A percentile compares a stretch with the other conserved stretches of the same genome.
phyloP scores from a whole-genome alignment of 345 rosid genomes.

The Abelmoschus esculentus region DNA sequence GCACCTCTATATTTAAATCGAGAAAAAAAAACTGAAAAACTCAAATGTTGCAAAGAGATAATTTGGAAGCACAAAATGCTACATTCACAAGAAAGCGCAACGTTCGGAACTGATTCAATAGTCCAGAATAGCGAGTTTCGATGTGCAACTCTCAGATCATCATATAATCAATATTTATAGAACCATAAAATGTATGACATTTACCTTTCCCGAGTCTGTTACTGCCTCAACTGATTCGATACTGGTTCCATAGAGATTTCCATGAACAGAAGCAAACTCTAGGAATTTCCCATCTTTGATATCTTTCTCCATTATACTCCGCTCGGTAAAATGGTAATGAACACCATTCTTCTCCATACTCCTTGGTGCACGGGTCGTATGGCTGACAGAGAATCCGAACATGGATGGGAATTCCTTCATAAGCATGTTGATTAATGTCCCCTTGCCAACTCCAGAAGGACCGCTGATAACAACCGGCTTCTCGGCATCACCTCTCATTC shows the following conservation, averaged over 20 bases:
- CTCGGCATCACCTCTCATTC: constrained; percentile 53
- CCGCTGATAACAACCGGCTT: constrained; percentile 78
- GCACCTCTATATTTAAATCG: constrained; percentile 56
- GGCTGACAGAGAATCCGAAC: constrained; percentile 90
- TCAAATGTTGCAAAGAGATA: too few relatives aligned
- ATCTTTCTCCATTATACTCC: constrained; percentile 67
- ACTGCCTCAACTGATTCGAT: constrained; percentile 86
- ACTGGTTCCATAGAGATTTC: constrained; percentile 83
- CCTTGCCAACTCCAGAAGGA: constrained; percentile 93
- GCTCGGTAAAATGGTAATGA: constrained; percentile 74
- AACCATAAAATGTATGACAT: not conserved
- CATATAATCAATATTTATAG: not conserved
- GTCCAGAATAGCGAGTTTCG: not conserved
- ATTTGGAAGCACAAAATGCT: too few relatives aligned
- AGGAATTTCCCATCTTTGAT: constrained; percentile 79
- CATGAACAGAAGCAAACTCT: constrained; percentile 87
- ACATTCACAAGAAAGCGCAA: too few relatives aligned
- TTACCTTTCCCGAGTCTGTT: constrained; percentile 87
- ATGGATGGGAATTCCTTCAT: constrained; percentile 67
- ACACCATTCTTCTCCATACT: constrained; percentile 53
- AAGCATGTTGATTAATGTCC: constrained; percentile 64
- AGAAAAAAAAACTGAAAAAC: not conserved
- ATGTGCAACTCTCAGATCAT: not conserved
- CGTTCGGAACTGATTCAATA: too few relatives aligned
- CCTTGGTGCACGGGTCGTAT: constrained; percentile 82